Percentiles rank a stretch among this genome's conserved stretches.
Evolutionary conservation across 768 basidiomycete species (phyloP).

Genomic region (Pisolithus albus): DNA sequence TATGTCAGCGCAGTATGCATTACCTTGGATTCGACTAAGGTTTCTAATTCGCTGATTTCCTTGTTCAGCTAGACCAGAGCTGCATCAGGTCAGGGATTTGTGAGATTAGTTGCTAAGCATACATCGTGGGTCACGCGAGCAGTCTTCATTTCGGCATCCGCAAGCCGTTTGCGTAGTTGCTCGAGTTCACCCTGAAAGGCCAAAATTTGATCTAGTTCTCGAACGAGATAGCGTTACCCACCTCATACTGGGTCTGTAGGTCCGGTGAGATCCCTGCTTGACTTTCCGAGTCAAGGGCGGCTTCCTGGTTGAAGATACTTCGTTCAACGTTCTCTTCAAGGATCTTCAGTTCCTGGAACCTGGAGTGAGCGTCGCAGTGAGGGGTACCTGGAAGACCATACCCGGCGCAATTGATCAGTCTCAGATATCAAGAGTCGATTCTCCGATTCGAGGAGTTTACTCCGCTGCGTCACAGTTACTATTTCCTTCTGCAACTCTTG

Average conservation of each 20-base stretch:
- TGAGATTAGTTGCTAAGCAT: conserved; percentile 18
- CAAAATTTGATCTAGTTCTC: background rate
- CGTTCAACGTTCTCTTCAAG: conserved; percentile 73
- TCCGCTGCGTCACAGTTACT: conserved; percentile 49
- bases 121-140: conserved; percentile 65
- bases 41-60: conserved; percentile 88
- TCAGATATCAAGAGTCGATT: conserved; percentile 57
- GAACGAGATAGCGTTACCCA: conserved; percentile 16
- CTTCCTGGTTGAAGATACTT: conserved; percentile 47
- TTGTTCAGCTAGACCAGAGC: conserved; percentile 61
- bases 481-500: conserved; percentile 86
- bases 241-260: conserved; percentile 48
- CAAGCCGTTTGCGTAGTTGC: conserved; percentile 59
- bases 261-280: conserved; percentile 20
- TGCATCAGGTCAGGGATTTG: background rate
- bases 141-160: conserved; percentile 70
- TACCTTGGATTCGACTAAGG: conserved; percentile 91
- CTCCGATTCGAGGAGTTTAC: conserved; percentile 69
- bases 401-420: conserved; percentile 66
- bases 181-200: conserved; percentile 55
- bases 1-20: background rate
- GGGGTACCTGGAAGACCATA: conserved; percentile 16
- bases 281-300: conserved; percentile 23
- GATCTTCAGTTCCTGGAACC: conserved; percentile 57
- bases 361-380: background rate